Percentiles rank a stretch among this genome's conserved stretches.
Conservation (phyloP, 2,329 filamentous ascomycete species). For the Cryphonectria japonica region DNA sequence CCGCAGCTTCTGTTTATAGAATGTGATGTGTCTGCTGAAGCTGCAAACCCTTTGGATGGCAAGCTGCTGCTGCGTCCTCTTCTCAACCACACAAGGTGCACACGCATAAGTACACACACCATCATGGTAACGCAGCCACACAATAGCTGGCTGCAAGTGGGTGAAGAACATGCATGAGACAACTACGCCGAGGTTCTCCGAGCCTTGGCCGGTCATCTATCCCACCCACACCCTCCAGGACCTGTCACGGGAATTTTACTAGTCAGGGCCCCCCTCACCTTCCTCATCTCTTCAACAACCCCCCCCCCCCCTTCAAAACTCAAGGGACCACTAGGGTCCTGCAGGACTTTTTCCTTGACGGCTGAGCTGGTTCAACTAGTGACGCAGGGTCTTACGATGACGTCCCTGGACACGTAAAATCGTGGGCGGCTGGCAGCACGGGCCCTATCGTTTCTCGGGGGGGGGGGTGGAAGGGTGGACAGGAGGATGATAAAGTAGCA, state of each 20-base stretch:
- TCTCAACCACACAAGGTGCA: background rate
- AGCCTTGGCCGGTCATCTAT: background rate
- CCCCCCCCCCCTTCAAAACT: background rate
- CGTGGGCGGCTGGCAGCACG: background rate
- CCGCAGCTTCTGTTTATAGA: background rate
- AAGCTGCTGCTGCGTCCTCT: background rate
- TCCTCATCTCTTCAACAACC: too few relatives aligned
- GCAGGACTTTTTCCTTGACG: background rate
- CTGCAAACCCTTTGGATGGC: background rate
- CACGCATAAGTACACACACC: background rate
- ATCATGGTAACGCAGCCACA: background rate
- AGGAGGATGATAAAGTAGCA: background rate
- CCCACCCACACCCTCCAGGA: background rate
- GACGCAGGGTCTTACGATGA: conserved; percentile 17
- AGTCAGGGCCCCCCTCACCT: background rate
- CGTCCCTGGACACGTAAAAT: background rate
- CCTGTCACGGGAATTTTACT: background rate
- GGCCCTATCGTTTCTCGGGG: background rate
- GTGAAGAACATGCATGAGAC: background rate
- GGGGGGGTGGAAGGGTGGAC: background rate
- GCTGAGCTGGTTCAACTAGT: conserved; percentile 2
- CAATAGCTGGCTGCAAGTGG: background rate
- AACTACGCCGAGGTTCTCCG: background rate
- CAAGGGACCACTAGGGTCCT: conserved; percentile 1
- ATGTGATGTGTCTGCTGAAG: background rate